Conservation (phyloP, 2,329 filamentous ascomycete species). For the Dactylella cylindrospora region DNA sequence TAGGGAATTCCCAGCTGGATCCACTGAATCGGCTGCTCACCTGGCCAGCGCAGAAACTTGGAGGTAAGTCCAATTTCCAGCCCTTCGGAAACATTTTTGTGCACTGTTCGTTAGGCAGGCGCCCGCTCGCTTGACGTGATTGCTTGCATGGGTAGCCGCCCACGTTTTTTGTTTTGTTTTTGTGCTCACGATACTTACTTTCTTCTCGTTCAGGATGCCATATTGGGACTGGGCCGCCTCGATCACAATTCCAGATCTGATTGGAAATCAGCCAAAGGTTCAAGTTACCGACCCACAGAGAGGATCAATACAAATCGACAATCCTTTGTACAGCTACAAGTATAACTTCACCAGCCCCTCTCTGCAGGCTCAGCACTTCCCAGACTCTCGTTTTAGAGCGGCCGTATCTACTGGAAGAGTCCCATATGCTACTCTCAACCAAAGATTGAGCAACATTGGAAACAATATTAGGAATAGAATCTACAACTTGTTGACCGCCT, state of each 20-base stretch:
- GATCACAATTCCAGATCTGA: slow-evolving; percentile 50
- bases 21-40: slow-evolving; percentile 3
- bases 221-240: slow-evolving; percentile 58
- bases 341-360: slow-evolving; percentile 52
- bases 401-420: slow-evolving; percentile 11
- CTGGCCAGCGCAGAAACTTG: slow-evolving; percentile 15
- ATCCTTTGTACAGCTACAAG: slow-evolving; percentile 64
- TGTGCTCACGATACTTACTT: slow-evolving; percentile 5
- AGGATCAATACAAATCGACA: slow-evolving; percentile 61
- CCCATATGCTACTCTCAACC: slow-evolving; percentile 12
- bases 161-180: slow-evolving; percentile 8
- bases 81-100: too few relatives aligned
- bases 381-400: slow-evolving; percentile 9
- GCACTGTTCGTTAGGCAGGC: background rate
- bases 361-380: slow-evolving; percentile 1
- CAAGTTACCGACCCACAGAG: slow-evolving; percentile 59
- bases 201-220: slow-evolving; percentile 33
- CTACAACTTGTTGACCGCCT: slow-evolving; percentile 53
- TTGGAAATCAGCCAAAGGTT: slow-evolving; percentile 50
- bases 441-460: slow-evolving; percentile 24
- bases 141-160: background rate
- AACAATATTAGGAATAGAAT: slow-evolving; percentile 30
- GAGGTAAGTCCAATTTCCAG: slow-evolving; percentile 18
- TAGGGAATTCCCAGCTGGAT: slow-evolving; percentile 13
- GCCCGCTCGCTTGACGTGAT: slow-evolving; percentile 3